Evolutionary conservation across 441 rosid genomes (phyloP), one percentile per base, ranked within the genome.

Genomic region (Mallotus japonicus): DNA sequence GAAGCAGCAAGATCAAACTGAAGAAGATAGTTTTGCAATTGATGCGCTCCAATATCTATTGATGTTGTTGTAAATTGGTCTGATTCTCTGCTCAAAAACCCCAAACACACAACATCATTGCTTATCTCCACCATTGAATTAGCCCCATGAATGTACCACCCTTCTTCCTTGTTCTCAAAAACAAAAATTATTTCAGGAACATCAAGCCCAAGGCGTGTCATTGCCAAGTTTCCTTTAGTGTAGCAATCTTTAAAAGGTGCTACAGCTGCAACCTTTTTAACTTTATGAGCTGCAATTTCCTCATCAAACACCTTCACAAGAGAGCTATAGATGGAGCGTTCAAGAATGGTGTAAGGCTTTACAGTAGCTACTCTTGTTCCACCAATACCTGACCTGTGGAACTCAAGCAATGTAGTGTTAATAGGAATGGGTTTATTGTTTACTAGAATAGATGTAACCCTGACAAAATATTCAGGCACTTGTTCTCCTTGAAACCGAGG

Each of bases 391-490:
- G 51, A 56, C 34, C 24, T 63, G 40, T 47, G 73, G 69, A 77
- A 73, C 6, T 73, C 77, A 4, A 77, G 74, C 40, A 69, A 58
- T 7, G 80, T 61, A 8, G 73, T 54, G 42, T 73, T 70, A 6
- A 78, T 13, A 0, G 62, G 42, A 22, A 78, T 42, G 0, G 77
- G 57, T 13, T 44, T 69, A 0, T 65, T 28, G 59, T 78, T 44
- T 4, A 74, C 77, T 6, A 57, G n/a, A 54, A 78, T 70, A 4
- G 77, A 63, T 17, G 77, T 74, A 28, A 78, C 64, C 24, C 79
- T 81, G 14, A 90, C 84, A 81, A 84, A 89, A 65, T 93, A 90
- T 54, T 88, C 94, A 0, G 89, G 54, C 0, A 91, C 82, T 22
- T 82, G 79, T 28, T 84, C 77, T 50, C 87, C 90, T 12, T 59